A percentile compares a stretch with the other conserved stretches of the same genome.
Evolutionary conservation across 2,329 filamentous ascomycete genomes (phyloP).

Genomic region (Fusarium secorum): DNA sequence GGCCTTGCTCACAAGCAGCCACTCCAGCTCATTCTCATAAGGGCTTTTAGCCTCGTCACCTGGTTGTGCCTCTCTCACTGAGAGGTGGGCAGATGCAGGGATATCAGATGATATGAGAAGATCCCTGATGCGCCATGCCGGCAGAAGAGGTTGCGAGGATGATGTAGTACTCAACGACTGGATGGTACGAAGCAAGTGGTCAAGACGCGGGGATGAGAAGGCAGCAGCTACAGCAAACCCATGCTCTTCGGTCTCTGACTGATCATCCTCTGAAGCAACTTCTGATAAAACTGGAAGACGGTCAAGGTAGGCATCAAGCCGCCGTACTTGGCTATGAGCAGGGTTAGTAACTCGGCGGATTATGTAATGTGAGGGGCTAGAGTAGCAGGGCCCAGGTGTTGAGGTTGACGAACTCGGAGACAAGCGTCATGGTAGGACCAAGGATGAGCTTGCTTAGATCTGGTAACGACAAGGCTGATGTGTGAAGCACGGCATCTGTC

Average conservation of each 20-base stretch:
- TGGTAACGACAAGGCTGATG: slow-evolving; percentile 14
- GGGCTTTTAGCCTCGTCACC: slow-evolving; percentile 48
- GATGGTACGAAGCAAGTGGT: slow-evolving; percentile 72
- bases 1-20: slow-evolving; percentile 90
- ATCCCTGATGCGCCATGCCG: slow-evolving; percentile 64
- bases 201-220: slow-evolving; percentile 61
- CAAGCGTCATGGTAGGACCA: slow-evolving; percentile 40
- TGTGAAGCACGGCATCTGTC: slow-evolving; percentile 25
- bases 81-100: slow-evolving; percentile 51
- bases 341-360: slow-evolving; percentile 25
- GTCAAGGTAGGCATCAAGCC: slow-evolving; percentile 71
- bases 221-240: slow-evolving; percentile 50
- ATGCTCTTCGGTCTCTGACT: slow-evolving; percentile 47
- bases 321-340: slow-evolving; percentile 63
- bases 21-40: slow-evolving; percentile 83
- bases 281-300: slow-evolving; percentile 58
- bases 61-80: slow-evolving; percentile 38
- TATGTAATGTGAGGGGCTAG: not conserved
- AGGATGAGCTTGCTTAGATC: slow-evolving; percentile 18
- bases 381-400: not conserved
- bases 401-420: slow-evolving; percentile 42
- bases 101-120: slow-evolving; percentile 71
- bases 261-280: slow-evolving; percentile 54
- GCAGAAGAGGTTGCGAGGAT: slow-evolving; percentile 68
- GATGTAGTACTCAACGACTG: slow-evolving; percentile 75